These are phyloP conservation scores for Castanopsis chinensis DNA, from an alignment of 306 rosid genomes.

Conservation along the genomic window DNA sequence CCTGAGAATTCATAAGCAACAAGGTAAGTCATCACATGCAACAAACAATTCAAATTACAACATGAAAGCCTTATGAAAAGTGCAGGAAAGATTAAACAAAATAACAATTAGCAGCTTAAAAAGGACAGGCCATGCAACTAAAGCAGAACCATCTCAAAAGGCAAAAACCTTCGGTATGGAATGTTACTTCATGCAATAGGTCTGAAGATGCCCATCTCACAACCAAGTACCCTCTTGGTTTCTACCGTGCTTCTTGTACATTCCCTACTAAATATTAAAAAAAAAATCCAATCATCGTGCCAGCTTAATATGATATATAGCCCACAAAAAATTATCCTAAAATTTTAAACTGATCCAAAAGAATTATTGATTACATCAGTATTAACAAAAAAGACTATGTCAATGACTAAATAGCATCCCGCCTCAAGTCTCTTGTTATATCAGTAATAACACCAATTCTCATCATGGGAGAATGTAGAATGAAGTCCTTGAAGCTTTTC, in stretches of 20 bases:
- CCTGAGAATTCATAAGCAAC: constrained; percentile 54
- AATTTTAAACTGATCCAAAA: too few relatives aligned
- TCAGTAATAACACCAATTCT: not conserved
- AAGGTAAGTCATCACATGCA: constrained; percentile 23
- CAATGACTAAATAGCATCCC: not conserved
- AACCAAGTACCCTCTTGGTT: not conserved
- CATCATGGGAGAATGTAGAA: not conserved
- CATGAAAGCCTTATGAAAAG: not conserved
- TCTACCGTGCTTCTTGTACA: not conserved
- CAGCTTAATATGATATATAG: not conserved
- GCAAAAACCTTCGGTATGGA: not conserved
- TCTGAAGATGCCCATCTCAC: not conserved
- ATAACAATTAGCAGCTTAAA: not conserved
- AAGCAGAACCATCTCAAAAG: not conserved
- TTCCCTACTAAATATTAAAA: not conserved
- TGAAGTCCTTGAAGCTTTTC: not conserved
- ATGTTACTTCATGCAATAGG: not conserved
- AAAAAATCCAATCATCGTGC: not conserved
- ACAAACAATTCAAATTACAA: constrained; percentile 13
- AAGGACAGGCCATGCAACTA: not conserved
- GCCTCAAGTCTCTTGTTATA: not conserved
- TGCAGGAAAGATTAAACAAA: constrained; percentile 1
- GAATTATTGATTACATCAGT: not conserved
- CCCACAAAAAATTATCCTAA: not conserved
- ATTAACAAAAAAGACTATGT: not conserved